Base-by-base conservation (phyloP, 1,139 yeast genomes). In the Fermentozyma sake region DNA sequence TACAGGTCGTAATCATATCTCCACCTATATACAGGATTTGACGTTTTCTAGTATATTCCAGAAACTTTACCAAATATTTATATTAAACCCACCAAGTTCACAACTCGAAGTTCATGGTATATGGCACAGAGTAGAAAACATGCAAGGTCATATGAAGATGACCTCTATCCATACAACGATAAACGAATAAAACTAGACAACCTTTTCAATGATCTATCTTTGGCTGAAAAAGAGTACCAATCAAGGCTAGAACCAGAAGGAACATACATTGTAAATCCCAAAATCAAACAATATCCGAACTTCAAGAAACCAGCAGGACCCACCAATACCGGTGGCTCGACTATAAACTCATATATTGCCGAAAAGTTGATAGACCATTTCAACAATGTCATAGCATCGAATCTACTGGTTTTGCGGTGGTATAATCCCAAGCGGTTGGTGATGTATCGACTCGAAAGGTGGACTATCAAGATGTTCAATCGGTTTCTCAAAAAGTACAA, bases 401-500 rank as follows among this genome's bases (percentile, higher is more conserved):
- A 47, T 15, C 24, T 38, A 20, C 41, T 41, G 23, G 23, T 55
- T 6, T 35, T 50, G 10, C 35, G 31, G 14, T 55, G 61, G 52
- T 55, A 53, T 30, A 48, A 48, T 30, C 52, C 48, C 9, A 33
- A 42, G 9, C 32, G 46, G 7, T 19, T 65, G 18, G 35, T 65
- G 10, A 37, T 49, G 3, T 47, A 41, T 18, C 50, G 50, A 20
- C 61, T 61, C 34, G 65, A 62, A 32, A 29, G 31, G 29, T 66
- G 72, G 72, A 46, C 52, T 9, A 29, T 59, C n/a, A 43, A 64
- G 28, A 41, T 65, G 32, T 65, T 65, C 42, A 63, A 64, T 35
- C 37, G 55, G 24, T 66, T 63, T 35, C 41, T 61, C 4, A 38
- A 36, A 26, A 50, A 54, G 31, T 64, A 58, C 36, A 61, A 61